These are phyloP conservation scores for Hypoxylon sp. DNA, from an alignment of 2,329 filamentous ascomycete genomes.

Conservation along the genomic window DNA sequence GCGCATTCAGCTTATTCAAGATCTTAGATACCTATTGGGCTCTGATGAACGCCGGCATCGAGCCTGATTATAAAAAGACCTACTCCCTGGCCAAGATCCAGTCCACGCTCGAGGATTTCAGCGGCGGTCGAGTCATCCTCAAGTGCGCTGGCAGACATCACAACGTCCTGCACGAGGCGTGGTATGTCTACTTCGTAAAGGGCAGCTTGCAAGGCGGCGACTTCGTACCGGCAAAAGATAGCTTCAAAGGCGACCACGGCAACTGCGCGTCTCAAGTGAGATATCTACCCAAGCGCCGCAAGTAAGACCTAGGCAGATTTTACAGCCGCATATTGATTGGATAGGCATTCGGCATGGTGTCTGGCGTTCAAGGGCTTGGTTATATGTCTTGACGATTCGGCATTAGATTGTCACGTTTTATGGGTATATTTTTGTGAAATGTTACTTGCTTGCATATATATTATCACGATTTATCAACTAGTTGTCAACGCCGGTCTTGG, in stretches of 20 bases:
- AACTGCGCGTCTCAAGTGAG: conserved; percentile 57
- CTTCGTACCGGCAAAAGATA: conserved; percentile 60
- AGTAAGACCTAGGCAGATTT: conserved; percentile 7
- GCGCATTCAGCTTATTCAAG: conserved; percentile 59
- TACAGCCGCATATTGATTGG: conserved; percentile 9
- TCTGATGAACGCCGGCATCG: conserved; percentile 56
- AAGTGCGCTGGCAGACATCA: conserved; percentile 56
- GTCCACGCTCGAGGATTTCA: conserved; percentile 58
- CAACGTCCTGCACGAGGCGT: conserved; percentile 63
- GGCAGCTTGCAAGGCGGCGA: conserved; percentile 65
- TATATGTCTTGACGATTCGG: conserved; percentile 1
- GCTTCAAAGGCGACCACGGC: conserved; percentile 55
- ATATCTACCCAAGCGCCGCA: conserved; percentile 57
- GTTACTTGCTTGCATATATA: conserved; percentile 2
- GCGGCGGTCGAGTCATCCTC: conserved; percentile 61
- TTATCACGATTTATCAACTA: background rate
- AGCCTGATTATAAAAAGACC: conserved; percentile 52
- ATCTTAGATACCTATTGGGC: conserved; percentile 60
- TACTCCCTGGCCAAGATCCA: conserved; percentile 61
- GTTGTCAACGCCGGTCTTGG: too few species aligned
- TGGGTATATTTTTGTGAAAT: background rate
- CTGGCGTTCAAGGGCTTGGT: conserved; percentile 23
- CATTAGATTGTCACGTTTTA: background rate
- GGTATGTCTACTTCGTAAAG: conserved; percentile 67
- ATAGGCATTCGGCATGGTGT: conserved; percentile 18